Percentiles rank a stretch among this genome's conserved stretches.
Evolutionary conservation across 371 early-diverging fungal genomes (phyloP).

Genomic region (Parasitella parasitica): DNA sequence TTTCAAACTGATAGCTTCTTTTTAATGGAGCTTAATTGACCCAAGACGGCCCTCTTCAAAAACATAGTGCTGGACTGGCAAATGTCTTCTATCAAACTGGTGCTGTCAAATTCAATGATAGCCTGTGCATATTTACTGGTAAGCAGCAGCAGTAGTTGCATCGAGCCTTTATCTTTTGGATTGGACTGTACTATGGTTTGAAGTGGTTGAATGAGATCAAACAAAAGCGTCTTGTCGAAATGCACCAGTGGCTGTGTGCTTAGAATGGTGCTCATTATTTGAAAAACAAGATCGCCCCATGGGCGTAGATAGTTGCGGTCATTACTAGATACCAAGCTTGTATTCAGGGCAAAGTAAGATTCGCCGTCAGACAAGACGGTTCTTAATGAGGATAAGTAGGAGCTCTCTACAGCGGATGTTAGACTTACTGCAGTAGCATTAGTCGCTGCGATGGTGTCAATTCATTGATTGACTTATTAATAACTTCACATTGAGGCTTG

Average conservation of each 20-base stretch:
- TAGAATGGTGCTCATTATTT: conserved; percentile 5
- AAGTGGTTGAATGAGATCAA: conserved; percentile 10
- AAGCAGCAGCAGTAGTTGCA: conserved; percentile 15
- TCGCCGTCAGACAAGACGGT: conserved; percentile 17
- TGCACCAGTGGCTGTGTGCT: conserved; percentile 8
- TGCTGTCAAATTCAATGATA: conserved; percentile 5
- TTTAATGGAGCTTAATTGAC: conserved; percentile 6
- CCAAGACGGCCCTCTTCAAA: conserved; percentile 17
- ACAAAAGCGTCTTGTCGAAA: neutral
- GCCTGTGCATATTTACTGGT: conserved; percentile 21
- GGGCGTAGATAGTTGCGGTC: conserved; percentile 5
- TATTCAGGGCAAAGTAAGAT: neutral
- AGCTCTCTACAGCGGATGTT: too few relatives aligned
- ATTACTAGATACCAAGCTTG: neutral
- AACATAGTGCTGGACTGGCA: conserved; percentile 17
- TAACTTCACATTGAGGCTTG: conserved; percentile 15
- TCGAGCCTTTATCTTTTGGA: conserved; percentile 21
- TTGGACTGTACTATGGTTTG: conserved; percentile 1
- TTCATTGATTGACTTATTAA: conserved; percentile 6
- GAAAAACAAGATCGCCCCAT: conserved; percentile 11
- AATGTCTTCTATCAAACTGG: neutral
- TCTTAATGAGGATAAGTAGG: neutral
- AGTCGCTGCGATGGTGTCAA: conserved; percentile 2
- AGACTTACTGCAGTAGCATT: conserved; percentile 8
- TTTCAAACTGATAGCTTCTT: conserved; percentile 1